Base-by-base conservation (phyloP, 768 basidiomycete genomes). In the Thelephora ganbajun region DNA sequence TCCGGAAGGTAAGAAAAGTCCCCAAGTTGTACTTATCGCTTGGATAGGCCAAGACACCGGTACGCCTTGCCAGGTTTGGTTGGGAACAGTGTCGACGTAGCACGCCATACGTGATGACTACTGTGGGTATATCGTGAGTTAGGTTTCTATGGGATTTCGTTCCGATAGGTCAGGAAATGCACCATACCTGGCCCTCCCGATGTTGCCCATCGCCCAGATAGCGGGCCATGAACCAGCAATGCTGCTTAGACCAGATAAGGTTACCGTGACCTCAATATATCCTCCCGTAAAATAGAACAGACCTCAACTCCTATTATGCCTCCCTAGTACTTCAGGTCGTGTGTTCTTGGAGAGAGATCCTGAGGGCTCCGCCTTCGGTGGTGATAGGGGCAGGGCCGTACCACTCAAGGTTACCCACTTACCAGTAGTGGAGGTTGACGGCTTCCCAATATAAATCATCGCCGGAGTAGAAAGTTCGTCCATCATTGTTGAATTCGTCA, bases 241-340 rank as follows among this genome's bases (percentile, higher is more conserved):
- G 37, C 59, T 59, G 48, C 91, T 89, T 65, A 56, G 75, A 12
- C 84, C 83, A 36, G 84, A 84, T 13, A 88, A 68, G 5, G 71
- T 69, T 6, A 85, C 79, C 3, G 66, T 71, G 0, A 71, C 60
- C 55, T 86, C 81, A 44, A 89, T 71, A 48, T 81, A 76, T 22
- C 90, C 88, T 23, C 83, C 85, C 14, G 85, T 85, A 63, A 89
- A 92, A 61, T 86, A 93, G 50, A 96, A 83, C 63, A 91, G 89
- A 63, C 90, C 91, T 83, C 67, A 72, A 5, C 69, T 66, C 11
- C 66, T 59, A 74, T 63, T 69, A 76, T 72, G 6, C 71, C 72
- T 43, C 67, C 57, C 33, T 66, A 65, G 57, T 75, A 70, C 50
- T 57, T 19, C 35, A 54, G 33, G 22, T 50, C 48, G 53, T 50